Percentiles rank a stretch among this genome's conserved stretches.
Evolutionary conservation across 116 monocot genomes (phyloP).

Genomic region (Papilionanthe hybrid): DNA sequence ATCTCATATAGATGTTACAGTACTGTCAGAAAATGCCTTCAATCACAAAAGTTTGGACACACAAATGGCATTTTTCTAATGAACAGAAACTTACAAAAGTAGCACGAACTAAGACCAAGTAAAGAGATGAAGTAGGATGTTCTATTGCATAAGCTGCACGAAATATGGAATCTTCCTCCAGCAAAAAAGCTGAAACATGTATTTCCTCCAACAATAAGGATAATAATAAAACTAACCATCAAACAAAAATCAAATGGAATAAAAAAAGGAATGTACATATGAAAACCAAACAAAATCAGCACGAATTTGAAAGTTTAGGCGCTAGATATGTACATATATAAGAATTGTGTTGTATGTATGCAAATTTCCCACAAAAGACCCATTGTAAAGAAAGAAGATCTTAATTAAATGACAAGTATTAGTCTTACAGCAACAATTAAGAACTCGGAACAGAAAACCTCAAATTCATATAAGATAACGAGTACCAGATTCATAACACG

Average conservation of each 20-base stretch:
- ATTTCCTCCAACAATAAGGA: neutral
- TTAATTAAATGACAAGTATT: neutral
- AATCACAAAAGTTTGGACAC: no score
- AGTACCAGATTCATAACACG: slow-evolving; percentile 1
- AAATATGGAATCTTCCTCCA: neutral
- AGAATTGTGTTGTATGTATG: no score
- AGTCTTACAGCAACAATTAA: neutral
- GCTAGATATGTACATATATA: no score
- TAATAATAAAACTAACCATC: no score
- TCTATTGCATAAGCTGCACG: neutral
- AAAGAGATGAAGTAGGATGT: neutral
- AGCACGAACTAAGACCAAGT: neutral
- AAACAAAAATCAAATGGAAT: no score
- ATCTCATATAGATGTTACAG: no score
- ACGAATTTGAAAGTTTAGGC: no score
- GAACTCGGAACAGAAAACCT: neutral
- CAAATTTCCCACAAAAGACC: neutral
- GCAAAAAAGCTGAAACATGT: neutral
- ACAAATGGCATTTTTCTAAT: neutral
- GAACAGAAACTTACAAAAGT: neutral
- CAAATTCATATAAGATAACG: neutral
- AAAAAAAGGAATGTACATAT: no score
- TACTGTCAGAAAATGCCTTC: no score
- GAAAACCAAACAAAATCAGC: no score
- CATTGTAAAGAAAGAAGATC: neutral